A percentile compares a stretch with the other conserved stretches of the same genome.
These are phyloP conservation scores for Dryas drummondii DNA, from an alignment of 306 rosid species.

Conservation along the genomic window DNA sequence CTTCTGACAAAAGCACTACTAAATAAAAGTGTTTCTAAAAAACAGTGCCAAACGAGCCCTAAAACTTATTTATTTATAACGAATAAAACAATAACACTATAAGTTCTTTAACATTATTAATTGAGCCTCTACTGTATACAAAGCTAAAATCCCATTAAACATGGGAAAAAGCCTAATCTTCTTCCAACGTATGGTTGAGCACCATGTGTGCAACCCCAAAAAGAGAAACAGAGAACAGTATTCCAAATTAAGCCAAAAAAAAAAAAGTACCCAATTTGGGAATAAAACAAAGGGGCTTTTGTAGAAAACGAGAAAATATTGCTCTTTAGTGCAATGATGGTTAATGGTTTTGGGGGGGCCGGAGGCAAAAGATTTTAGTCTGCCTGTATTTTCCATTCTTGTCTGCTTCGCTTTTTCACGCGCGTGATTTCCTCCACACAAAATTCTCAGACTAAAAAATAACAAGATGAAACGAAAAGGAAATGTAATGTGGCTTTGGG, in stretches of 20 bases:
- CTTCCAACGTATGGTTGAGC: too few relatives aligned
- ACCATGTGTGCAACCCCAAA: neutral
- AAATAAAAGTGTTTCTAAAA: too few relatives aligned
- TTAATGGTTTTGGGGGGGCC: neutral
- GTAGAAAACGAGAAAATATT: neutral
- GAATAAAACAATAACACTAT: too few relatives aligned
- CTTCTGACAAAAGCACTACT: too few relatives aligned
- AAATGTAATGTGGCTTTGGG: neutral
- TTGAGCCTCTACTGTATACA: too few relatives aligned
- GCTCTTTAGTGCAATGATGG: neutral
- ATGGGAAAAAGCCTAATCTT: too few relatives aligned
- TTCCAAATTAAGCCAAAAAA: too few relatives aligned
- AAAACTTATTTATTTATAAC: neutral
- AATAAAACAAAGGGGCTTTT: neutral
- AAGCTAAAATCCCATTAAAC: too few relatives aligned
- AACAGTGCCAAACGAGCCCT: too few relatives aligned
- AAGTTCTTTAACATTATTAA: too few relatives aligned
- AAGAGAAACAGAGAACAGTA: neutral
- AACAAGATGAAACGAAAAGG: neutral
- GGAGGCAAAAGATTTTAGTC: too few relatives aligned
- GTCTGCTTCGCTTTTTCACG: constrained; percentile 32
- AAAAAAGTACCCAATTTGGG: too few relatives aligned
- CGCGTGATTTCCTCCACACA: constrained; percentile 34
- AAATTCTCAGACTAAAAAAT: neutral
- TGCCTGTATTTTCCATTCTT: constrained; percentile 17